Evolutionary conservation across 345 rosid genomes (phyloP).

Genomic region (Microthlaspi erraticum): DNA sequence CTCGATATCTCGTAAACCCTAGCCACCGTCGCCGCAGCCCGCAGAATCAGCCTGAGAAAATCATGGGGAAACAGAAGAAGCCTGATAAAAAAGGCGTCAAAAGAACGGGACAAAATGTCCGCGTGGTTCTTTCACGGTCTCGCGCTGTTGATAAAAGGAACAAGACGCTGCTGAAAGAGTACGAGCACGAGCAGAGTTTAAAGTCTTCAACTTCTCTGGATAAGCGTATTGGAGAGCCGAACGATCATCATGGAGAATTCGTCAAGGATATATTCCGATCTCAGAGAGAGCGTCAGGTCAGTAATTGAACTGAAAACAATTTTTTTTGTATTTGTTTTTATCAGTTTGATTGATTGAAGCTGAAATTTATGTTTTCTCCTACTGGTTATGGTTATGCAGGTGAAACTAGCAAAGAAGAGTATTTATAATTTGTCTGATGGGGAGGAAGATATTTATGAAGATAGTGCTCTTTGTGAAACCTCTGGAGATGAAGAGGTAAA

Average conservation of each 20-base stretch:
- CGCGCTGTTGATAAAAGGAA: conserved; percentile 79
- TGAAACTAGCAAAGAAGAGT: conserved; percentile 69
- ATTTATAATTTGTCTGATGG: conserved; percentile 87
- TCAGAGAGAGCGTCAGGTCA: conserved; percentile 86
- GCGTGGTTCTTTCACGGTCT: conserved; percentile 70
- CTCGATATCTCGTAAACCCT: too few species aligned
- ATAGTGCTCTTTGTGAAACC: conserved; percentile 49
- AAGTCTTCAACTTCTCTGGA: conserved; percentile 77
- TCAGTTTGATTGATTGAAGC: not conserved
- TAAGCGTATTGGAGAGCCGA: conserved; percentile 83
- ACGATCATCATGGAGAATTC: conserved; percentile 72
- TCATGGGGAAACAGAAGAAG: too few species aligned
- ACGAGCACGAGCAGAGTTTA: conserved; percentile 71
- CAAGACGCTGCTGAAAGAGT: conserved; percentile 84
- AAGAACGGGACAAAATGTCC: conserved; percentile 23
- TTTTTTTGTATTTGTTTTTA: not conserved
- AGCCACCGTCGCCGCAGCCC: too few species aligned
- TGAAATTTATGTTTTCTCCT: not conserved
- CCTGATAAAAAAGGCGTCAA: too few species aligned
- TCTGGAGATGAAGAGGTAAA: conserved; percentile 68
- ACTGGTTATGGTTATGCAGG: conserved; percentile 40
- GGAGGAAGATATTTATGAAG: conserved; percentile 71
- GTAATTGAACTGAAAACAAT: not conserved
- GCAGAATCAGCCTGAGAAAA: too few species aligned
- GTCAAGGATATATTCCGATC: conserved; percentile 82